Evolutionary conservation across 768 basidiomycete species (phyloP).

Genomic region (Lactarius psammicola): DNA sequence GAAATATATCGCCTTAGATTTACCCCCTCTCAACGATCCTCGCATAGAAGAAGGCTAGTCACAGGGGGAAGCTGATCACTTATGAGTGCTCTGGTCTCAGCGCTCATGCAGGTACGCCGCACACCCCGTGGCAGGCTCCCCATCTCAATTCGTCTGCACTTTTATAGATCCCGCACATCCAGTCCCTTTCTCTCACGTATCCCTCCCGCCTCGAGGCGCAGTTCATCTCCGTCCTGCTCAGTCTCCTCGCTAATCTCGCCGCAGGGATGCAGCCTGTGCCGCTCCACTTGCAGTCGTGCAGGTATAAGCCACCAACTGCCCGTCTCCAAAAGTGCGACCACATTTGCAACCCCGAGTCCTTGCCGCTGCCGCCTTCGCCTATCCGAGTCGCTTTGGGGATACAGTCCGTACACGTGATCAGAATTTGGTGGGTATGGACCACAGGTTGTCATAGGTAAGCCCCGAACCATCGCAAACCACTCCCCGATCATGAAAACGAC

Average conservation of each 20-base stretch:
- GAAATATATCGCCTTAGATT: slow-evolving; percentile 80
- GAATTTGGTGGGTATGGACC: too few relatives aligned
- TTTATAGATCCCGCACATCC: slow-evolving; percentile 89
- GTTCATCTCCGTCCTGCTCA: slow-evolving; percentile 82
- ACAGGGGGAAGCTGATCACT: slow-evolving; percentile 61
- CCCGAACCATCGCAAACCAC: too few relatives aligned
- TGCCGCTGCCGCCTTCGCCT: too few relatives aligned
- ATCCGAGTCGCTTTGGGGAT: too few relatives aligned
- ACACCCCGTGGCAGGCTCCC: slow-evolving; percentile 1
- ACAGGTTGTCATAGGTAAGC: too few relatives aligned
- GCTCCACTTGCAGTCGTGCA: too few relatives aligned
- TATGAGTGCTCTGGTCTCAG: slow-evolving; percentile 88
- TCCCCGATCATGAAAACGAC: too few relatives aligned
- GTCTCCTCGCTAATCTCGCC: slow-evolving; percentile 82
- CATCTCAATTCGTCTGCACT: not conserved
- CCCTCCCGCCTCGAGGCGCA: slow-evolving; percentile 86
- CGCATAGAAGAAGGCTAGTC: slow-evolving; percentile 52
- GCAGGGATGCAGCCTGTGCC: slow-evolving; percentile 83
- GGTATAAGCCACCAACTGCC: too few relatives aligned
- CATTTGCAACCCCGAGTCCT: too few relatives aligned
- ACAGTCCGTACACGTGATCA: too few relatives aligned
- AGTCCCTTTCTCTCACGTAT: slow-evolving; percentile 92
- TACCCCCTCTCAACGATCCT: slow-evolving; percentile 54
- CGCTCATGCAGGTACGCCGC: slow-evolving; percentile 73
- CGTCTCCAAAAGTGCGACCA: too few relatives aligned